Percentiles rank a stretch among this genome's conserved stretches.
phyloP scores from a whole-genome alignment of 2,329 filamentous ascomycete genomes.

The Thelonectria rubi region DNA sequence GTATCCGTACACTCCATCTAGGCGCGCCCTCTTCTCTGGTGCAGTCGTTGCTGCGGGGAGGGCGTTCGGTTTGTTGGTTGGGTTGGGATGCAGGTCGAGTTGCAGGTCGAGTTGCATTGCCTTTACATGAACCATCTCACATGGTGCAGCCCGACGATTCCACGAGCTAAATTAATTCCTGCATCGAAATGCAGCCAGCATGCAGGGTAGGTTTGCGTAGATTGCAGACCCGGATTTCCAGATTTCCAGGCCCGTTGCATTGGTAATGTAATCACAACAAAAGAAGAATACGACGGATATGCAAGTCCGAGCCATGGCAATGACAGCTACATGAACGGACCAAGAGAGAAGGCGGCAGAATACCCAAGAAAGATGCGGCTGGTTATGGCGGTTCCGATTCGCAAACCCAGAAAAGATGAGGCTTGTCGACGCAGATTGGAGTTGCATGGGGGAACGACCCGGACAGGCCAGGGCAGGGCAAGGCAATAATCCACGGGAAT shows the following conservation, averaged over 20 bases:
- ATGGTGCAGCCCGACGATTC: neutral
- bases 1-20: too few species aligned
- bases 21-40: too few species aligned
- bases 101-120: neutral
- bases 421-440: neutral
- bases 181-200: neutral
- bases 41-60: constrained; percentile 10
- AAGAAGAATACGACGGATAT: constrained; percentile 5
- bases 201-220: neutral
- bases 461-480: neutral
- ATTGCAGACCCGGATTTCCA: neutral
- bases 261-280: neutral
- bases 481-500: neutral
- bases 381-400: neutral
- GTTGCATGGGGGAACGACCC: neutral
- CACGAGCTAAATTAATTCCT: neutral
- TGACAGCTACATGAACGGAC: neutral
- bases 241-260: neutral
- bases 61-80: too few species aligned
- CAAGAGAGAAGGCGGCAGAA: constrained; percentile 9
- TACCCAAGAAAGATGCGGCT: neutral
- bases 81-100: too few species aligned
- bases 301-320: constrained; percentile 1
- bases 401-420: neutral
- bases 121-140: neutral